Percentiles rank a stretch among this genome's conserved stretches.
Evolutionary conservation across 2,329 filamentous ascomycete genomes (phyloP).

Genomic region (Fusarium sp.): DNA sequence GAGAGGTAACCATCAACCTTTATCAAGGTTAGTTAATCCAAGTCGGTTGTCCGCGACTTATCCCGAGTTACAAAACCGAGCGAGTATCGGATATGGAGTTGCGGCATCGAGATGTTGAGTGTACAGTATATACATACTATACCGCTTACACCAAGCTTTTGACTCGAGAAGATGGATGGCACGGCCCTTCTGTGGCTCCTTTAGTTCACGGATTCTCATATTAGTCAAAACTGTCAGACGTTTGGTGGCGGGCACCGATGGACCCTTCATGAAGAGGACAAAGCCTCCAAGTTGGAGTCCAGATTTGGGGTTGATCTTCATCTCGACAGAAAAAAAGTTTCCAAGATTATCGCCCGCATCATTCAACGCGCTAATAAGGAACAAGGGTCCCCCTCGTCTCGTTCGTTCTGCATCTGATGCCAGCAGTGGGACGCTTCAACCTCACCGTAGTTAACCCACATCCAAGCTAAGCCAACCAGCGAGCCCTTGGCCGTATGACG

Average conservation of each 20-base stretch:
- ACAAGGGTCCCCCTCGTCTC: slow-evolving; percentile 28
- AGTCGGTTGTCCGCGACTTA: background rate
- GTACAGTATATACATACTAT: background rate
- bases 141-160: slow-evolving; percentile 14
- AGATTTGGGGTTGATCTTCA: slow-evolving; percentile 38
- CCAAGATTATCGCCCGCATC: slow-evolving; percentile 31
- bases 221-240: slow-evolving; percentile 25
- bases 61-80: background rate
- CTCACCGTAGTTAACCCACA: slow-evolving; percentile 31
- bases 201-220: slow-evolving; percentile 7
- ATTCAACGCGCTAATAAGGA: slow-evolving; percentile 36
- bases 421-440: slow-evolving; percentile 21
- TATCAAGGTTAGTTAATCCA: background rate
- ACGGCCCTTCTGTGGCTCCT: slow-evolving; percentile 26
- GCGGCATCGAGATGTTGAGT: background rate
- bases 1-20: background rate
- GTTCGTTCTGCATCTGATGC: background rate
- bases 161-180: slow-evolving; percentile 12
- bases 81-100: background rate
- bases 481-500: slow-evolving; percentile 32
- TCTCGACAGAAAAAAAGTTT: slow-evolving; percentile 28
- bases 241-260: slow-evolving; percentile 27
- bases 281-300: slow-evolving; percentile 17
- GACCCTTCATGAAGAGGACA: slow-evolving; percentile 7
- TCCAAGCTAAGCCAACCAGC: slow-evolving; percentile 27